phyloP scores from a whole-genome alignment of 805 yeast genomes.

The Hanseniaspora mollemarum region DNA sequence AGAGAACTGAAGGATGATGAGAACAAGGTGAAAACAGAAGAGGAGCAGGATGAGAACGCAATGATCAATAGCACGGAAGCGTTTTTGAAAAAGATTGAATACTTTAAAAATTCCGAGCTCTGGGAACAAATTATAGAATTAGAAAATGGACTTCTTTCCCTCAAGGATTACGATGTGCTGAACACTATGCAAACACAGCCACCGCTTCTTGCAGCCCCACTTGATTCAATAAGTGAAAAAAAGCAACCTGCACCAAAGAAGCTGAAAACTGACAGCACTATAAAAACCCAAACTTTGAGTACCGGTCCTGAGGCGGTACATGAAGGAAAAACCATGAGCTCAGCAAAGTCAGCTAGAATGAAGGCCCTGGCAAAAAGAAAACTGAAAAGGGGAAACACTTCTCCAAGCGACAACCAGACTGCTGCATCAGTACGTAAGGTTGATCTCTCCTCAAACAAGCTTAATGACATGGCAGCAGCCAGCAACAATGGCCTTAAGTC shows the following conservation, averaged over 20 bases:
- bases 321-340: constrained; percentile 5
- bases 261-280: constrained; percentile 16
- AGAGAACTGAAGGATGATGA: constrained; percentile 23
- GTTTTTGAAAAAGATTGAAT: constrained; percentile 26
- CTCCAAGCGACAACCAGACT: constrained; percentile 20
- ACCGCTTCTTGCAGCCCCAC: constrained; percentile 30
- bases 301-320: constrained; percentile 19
- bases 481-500: constrained; percentile 22
- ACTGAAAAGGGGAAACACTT: constrained; percentile 56
- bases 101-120: constrained; percentile 22
- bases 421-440: constrained; percentile 24
- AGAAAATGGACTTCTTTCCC: constrained; percentile 34
- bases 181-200: constrained; percentile 42
- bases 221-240: constrained; percentile 21
- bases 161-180: constrained; percentile 41
- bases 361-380: constrained; percentile 89
- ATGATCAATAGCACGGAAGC: constrained; percentile 29
- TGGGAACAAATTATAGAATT: constrained; percentile 25
- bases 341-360: constrained; percentile 51
- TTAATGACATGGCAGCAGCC: constrained; percentile 22
- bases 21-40: constrained; percentile 13
- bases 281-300: no score
- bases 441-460: constrained; percentile 21
- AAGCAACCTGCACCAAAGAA: constrained; percentile 19
- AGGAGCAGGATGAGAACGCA: constrained; percentile 21